These are phyloP conservation scores for Schwanniomyces vanrijiae DNA, from an alignment of 805 yeast species.

Conservation along the genomic window DNA sequence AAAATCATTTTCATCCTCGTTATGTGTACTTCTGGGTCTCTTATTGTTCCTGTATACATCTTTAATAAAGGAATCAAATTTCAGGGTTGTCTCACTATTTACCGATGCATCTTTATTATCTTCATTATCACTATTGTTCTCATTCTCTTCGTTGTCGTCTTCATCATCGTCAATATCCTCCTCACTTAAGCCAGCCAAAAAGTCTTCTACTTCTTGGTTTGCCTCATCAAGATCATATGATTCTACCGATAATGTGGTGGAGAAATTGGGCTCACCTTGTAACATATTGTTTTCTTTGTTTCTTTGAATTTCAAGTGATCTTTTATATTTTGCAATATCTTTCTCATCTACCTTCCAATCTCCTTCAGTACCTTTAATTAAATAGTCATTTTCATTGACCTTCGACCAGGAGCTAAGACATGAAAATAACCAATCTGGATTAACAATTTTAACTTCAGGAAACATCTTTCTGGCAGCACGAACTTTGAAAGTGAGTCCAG, in stretches of 20 bases:
- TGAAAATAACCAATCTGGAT: conserved; percentile 89
- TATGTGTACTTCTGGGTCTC: conserved; percentile 14
- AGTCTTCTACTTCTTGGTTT: conserved; percentile 47
- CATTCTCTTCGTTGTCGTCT: conserved; percentile 28
- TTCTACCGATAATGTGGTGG: conserved; percentile 29
- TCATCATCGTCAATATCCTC: conserved; percentile 32
- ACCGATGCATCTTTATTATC: conserved; percentile 2
- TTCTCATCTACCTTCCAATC: conserved; percentile 43
- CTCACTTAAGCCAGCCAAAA: conserved; percentile 45
- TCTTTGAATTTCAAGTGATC: conserved; percentile 22
- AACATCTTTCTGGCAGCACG: conserved; percentile 68
- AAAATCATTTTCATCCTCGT: conserved; percentile 8
- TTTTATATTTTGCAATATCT: conserved; percentile 45
- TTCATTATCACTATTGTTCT: conserved; percentile 7
- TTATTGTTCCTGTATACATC: conserved; percentile 17
- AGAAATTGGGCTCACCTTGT: conserved; percentile 28
- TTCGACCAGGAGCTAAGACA: conserved; percentile 79
- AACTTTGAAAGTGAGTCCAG: conserved; percentile 71
- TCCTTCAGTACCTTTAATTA: conserved; percentile 51
- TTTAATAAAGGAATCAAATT: conserved; percentile 25
- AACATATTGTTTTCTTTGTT: conserved; percentile 12
- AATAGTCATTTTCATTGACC: conserved; percentile 60
- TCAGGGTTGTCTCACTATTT: neutral
- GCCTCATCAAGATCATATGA: conserved; percentile 44
- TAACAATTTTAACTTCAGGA: conserved; percentile 71